Conservation (phyloP, 768 basidiomycete genomes). For the Lentinula sp. region DNA sequence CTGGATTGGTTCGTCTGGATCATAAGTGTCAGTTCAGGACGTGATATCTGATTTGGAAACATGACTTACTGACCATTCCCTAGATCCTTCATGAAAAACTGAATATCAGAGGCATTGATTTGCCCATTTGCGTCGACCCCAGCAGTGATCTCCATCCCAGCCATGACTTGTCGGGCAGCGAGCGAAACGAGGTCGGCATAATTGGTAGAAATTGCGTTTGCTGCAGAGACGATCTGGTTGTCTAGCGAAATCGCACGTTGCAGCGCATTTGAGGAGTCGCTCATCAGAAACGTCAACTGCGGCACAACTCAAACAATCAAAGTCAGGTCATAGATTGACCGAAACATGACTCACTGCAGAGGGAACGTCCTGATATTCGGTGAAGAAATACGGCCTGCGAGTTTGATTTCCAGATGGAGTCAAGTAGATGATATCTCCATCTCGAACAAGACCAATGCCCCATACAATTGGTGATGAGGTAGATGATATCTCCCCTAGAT, state of each 20-base stretch:
- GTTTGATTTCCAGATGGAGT: slow-evolving; percentile 4
- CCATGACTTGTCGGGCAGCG: slow-evolving; percentile 10
- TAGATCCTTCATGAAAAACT: slow-evolving; percentile 11
- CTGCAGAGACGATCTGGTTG: slow-evolving; percentile 8
- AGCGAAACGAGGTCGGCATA: slow-evolving; percentile 13
- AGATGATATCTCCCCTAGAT: slow-evolving; percentile 7
- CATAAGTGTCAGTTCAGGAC: neutral
- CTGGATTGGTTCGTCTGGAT: slow-evolving; percentile 9
- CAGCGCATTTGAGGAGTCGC: slow-evolving; percentile 4
- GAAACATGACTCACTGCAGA: slow-evolving; percentile 1
- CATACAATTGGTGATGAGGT: slow-evolving; percentile 10
- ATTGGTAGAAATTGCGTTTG: slow-evolving; percentile 6
- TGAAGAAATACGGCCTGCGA: slow-evolving; percentile 10
- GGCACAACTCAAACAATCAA: neutral
- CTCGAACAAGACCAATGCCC: slow-evolving; percentile 11
- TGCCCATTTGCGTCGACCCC: neutral
- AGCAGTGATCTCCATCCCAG: slow-evolving; percentile 12
- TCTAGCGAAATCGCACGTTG: slow-evolving; percentile 9
- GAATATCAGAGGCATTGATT: slow-evolving; percentile 10
- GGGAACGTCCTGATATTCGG: slow-evolving; percentile 3
- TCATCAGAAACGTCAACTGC: slow-evolving; percentile 7
- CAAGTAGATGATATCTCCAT: slow-evolving; percentile 6
- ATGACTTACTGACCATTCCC: slow-evolving; percentile 10
- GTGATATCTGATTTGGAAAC: neutral
- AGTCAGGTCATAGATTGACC: neutral